Conservation (phyloP, 2,329 filamentous ascomycete species). For the Pseudonectria buxi region DNA sequence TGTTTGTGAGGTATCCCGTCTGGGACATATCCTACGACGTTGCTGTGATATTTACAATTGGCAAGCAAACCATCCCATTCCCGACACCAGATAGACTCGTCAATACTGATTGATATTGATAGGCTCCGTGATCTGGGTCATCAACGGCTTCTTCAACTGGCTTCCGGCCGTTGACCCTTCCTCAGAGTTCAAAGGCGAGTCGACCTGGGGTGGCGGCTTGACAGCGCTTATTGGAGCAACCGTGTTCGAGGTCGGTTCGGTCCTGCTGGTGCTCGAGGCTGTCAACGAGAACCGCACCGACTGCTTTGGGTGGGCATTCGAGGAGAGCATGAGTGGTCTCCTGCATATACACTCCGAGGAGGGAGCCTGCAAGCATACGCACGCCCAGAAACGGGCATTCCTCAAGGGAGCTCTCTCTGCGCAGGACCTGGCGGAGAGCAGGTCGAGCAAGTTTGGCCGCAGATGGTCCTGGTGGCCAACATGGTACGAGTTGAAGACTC, state of each 20-base stretch:
- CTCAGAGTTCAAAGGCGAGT: conserved; percentile 48
- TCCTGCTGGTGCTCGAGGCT: conserved; percentile 59
- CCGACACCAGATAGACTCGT: no score
- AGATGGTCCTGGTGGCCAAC: conserved; percentile 57
- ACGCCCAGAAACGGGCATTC: conserved; percentile 17
- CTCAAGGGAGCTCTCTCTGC: conserved; percentile 5
- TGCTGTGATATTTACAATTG: conserved; percentile 33
- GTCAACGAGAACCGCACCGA: conserved; percentile 59
- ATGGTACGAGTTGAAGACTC: conserved; percentile 46
- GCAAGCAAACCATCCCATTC: no score
- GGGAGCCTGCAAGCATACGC: conserved; percentile 19
- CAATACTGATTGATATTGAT: neutral
- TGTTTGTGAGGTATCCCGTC: conserved; percentile 29
- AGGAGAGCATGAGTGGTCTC: conserved; percentile 24
- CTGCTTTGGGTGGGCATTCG: conserved; percentile 64
- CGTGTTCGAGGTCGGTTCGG: conserved; percentile 57
- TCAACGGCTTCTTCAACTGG: conserved; percentile 59
- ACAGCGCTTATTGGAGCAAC: conserved; percentile 62
- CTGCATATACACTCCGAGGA: conserved; percentile 9
- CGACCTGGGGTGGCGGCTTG: conserved; percentile 49
- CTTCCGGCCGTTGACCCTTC: conserved; percentile 48
- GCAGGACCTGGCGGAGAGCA: neutral
- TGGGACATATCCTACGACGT: conserved; percentile 39
- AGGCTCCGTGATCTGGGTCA: conserved; percentile 45
- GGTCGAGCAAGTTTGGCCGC: conserved; percentile 6